Evolutionary conservation across 2,329 filamentous ascomycete species (phyloP).

Genomic region (Epichloe elymi): DNA sequence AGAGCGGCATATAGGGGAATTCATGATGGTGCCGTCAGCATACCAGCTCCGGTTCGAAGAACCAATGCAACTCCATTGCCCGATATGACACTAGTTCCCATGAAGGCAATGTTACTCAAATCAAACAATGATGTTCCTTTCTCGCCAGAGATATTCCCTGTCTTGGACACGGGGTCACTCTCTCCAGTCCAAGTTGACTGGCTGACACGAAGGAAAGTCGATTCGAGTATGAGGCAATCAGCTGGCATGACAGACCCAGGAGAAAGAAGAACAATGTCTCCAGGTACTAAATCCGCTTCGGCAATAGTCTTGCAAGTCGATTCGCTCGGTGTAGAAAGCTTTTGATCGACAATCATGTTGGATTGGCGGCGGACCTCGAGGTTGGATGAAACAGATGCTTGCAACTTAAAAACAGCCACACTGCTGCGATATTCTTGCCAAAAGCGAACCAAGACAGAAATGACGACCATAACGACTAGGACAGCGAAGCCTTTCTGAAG

Average conservation of each 20-base stretch:
- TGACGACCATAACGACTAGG: slow-evolving; percentile 14
- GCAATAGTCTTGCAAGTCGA: slow-evolving; percentile 2
- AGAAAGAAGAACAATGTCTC: slow-evolving; percentile 12
- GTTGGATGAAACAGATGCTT: slow-evolving; percentile 13
- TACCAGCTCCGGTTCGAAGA: slow-evolving; percentile 12
- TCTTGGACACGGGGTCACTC: slow-evolving; percentile 14
- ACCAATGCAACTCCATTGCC: slow-evolving; percentile 14
- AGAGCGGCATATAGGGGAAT: too few relatives aligned
- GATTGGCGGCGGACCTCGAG: slow-evolving; percentile 10
- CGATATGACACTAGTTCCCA: slow-evolving; percentile 17
- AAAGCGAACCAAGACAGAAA: slow-evolving; percentile 15
- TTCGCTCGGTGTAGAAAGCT: not conserved
- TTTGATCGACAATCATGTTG: not conserved
- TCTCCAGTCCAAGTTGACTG: slow-evolving; percentile 20
- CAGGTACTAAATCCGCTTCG: slow-evolving; percentile 12
- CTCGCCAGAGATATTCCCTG: slow-evolving; percentile 6
- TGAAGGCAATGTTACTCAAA: slow-evolving; percentile 14
- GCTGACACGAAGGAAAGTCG: slow-evolving; percentile 15
- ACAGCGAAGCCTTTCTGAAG: slow-evolving; percentile 11
- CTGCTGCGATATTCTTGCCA: slow-evolving; percentile 17
- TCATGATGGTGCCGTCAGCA: not conserved
- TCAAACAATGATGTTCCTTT: slow-evolving; percentile 14
- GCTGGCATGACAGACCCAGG: slow-evolving; percentile 15
- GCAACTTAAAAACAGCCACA: slow-evolving; percentile 13
- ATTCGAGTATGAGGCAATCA: slow-evolving; percentile 16